These are phyloP conservation scores for Tetracentron sinense DNA, from an alignment of 164 flowering plant species.

Conservation along the genomic window DNA sequence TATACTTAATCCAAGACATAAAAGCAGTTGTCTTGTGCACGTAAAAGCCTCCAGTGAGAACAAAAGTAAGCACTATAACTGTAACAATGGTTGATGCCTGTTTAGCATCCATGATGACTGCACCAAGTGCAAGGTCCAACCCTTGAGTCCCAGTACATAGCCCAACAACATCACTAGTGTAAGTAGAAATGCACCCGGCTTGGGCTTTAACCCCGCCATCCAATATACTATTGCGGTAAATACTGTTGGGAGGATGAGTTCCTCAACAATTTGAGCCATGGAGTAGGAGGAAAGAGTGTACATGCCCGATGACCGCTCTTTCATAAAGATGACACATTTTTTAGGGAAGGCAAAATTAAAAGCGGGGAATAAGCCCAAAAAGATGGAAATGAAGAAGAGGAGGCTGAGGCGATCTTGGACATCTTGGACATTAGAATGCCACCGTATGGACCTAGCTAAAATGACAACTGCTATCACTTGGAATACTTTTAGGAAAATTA, in stretches of 20 bases:
- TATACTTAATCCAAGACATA: constrained; percentile 70
- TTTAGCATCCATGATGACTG: constrained; percentile 84
- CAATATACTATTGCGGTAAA: constrained; percentile 56
- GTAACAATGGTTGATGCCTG: constrained; percentile 74
- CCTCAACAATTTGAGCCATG: constrained; percentile 77
- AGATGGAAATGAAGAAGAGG: constrained; percentile 75
- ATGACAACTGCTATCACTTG: constrained; percentile 66
- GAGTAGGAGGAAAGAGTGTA: constrained; percentile 79
- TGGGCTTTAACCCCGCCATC: constrained; percentile 70
- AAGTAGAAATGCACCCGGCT: constrained; percentile 39
- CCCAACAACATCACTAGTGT: constrained; percentile 49
- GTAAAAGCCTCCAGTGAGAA: constrained; percentile 76
- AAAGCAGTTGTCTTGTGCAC: constrained; percentile 65
- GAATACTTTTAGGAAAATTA: constrained; percentile 57
- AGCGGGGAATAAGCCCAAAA: constrained; percentile 87
- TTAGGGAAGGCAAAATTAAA: constrained; percentile 83
- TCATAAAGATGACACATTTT: constrained; percentile 68
- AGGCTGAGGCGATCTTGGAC: constrained; percentile 80
- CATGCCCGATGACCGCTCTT: constrained; percentile 80
- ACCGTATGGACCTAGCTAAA: constrained; percentile 76
- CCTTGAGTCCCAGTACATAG: constrained; percentile 87
- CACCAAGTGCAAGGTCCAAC: constrained; percentile 77
- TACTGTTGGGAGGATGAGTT: constrained; percentile 71
- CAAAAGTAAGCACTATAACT: constrained; percentile 71
- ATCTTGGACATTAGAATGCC: constrained; percentile 59